These are phyloP conservation scores for Triticum turgidum DNA, from an alignment of 176 grass and related monocot genomes.

Conservation along the genomic window DNA sequence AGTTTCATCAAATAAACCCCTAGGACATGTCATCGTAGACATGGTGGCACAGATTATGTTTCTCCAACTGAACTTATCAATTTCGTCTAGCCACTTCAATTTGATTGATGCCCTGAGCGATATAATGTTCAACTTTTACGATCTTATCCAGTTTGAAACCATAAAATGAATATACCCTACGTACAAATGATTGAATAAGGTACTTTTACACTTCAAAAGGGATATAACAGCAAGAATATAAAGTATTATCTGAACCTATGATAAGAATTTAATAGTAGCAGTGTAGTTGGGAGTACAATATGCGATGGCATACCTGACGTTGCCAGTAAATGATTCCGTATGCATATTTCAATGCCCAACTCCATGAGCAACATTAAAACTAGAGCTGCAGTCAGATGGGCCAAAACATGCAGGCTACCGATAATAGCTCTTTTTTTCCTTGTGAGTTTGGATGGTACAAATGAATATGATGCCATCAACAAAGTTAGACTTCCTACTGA, in stretches of 20 bases:
- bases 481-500: conserved; percentile 66
- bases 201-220: background rate
- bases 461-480: conserved; percentile 67
- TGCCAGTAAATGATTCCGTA: conserved; percentile 84
- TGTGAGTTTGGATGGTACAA: conserved; percentile 91
- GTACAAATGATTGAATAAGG: background rate
- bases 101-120: background rate
- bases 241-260: background rate
- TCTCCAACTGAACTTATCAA: background rate
- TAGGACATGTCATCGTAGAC: background rate
- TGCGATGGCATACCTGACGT: conserved; percentile 76
- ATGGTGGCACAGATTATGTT: background rate
- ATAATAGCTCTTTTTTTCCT: conserved; percentile 73
- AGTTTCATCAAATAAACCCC: background rate
- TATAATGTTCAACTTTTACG: background rate
- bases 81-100: background rate
- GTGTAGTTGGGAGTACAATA: background rate
- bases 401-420: conserved; percentile 77
- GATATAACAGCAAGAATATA: conserved; percentile 1
- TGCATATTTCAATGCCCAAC: conserved; percentile 94
- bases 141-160: background rate
- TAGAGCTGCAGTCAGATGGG: conserved; percentile 81
- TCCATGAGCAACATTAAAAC: conserved; percentile 95
- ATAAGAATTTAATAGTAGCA: background rate
- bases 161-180: background rate